Percentiles rank a stretch among this genome's conserved stretches.
phyloP scores from a whole-genome alignment of 139 green algal genomes.

The Prasinococcaceae sp. region DNA sequence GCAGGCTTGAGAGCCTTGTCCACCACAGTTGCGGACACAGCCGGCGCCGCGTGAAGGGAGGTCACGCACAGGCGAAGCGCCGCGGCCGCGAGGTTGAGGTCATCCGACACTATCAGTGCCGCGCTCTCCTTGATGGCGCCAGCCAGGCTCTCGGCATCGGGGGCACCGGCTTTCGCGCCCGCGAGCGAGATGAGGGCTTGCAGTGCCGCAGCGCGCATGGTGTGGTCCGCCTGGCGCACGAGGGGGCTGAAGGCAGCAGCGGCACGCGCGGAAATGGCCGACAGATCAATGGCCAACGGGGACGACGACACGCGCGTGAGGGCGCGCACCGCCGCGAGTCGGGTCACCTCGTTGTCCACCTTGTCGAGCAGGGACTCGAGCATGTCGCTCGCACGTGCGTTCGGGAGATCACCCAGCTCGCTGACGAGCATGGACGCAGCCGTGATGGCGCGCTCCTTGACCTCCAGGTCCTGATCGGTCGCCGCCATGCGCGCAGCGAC shows the following conservation, averaged over 20 bases:
- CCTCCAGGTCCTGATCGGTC: constrained; percentile 37
- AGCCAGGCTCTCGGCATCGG: not conserved
- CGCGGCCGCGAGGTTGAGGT: constrained; percentile 59
- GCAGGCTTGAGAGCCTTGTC: constrained; percentile 34
- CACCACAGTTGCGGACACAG: constrained; percentile 6
- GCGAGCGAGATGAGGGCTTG: not conserved
- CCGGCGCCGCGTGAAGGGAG: constrained; percentile 32
- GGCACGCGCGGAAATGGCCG: constrained; percentile 18
- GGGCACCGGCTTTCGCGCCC: no score
- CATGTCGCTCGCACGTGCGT: constrained; percentile 28
- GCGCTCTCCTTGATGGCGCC: constrained; percentile 32
- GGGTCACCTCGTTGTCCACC: constrained; percentile 79
- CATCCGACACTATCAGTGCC: constrained; percentile 46
- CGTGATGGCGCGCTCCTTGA: constrained; percentile 76
- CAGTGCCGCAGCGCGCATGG: not conserved
- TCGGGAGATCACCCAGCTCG: constrained; percentile 46
- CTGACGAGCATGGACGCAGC: constrained; percentile 44
- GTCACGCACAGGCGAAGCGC: constrained; percentile 46
- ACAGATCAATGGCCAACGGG: constrained; percentile 36
- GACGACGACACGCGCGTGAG: no score
- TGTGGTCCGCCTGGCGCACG: constrained; percentile 64
- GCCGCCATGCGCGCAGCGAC: not conserved
- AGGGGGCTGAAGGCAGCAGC: constrained; percentile 64
- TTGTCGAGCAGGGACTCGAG: constrained; percentile 68
- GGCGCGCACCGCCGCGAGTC: constrained; percentile 65